Base-by-base conservation (phyloP, 179 eudicot genomes). In the Beta corolliflora region DNA sequence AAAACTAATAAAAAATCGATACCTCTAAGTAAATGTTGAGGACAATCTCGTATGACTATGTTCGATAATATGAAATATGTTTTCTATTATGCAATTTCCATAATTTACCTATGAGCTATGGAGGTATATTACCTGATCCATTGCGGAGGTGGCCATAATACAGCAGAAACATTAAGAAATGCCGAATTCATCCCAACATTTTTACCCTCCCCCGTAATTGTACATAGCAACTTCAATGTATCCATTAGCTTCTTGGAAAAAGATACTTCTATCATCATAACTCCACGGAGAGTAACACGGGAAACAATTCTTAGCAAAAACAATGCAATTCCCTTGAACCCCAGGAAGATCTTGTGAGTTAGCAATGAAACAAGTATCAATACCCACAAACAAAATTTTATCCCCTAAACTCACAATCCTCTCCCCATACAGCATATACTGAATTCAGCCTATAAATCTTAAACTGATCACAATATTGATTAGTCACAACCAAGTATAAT, bases 391-490 rank as follows among this genome's bases (percentile, higher is more conserved):
- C 70, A 65, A 25, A 48, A 48, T 48, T 3, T 48, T 48, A 48
- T 48, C 52, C 52, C 52, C 52, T 48, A 48, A 48, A 48, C 52
- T 48, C 52, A 48, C 52, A 48, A 48, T 9, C 52, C 9, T 48
- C 52, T 48, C 52, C 79, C 79, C 79, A 77, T 36, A 1, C 3
- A 36, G 3, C 25, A 3, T 19, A 45, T 63, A 45, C 15, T 13
- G 61, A 53, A 59, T 77, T 77, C 23, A 77, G 71, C 71, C 3
- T 63, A 77, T 63, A 77, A 16, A 77, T 58, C 41, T 45, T 21
- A n/a, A 63, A 46, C 3, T 60, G 10, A 15, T 9, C 8, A 15
- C 23, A 61, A 21, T 12, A 3, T 21, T 65, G 5, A 63, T 23
- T 15, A 76, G 36, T 77, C 12, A 63, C 71, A 45, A 77, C 10